These are phyloP conservation scores for Mortierella sp. DNA, from an alignment of 371 early-diverging fungal species.

Conservation along the genomic window DNA sequence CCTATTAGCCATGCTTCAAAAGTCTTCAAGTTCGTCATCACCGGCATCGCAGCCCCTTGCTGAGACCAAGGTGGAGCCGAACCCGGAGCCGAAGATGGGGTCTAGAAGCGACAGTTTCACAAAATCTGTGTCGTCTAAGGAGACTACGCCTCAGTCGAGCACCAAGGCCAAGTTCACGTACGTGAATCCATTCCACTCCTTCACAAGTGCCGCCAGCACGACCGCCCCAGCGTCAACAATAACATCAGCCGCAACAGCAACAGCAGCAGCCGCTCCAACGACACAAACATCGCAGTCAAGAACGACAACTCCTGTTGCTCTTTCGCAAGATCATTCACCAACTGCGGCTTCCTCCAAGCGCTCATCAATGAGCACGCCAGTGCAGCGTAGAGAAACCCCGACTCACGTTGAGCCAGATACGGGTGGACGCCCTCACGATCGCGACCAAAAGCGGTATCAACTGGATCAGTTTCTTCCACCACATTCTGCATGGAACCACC, in stretches of 20 bases:
- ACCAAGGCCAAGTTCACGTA: constrained; percentile 48
- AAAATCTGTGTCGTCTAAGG: constrained; percentile 30
- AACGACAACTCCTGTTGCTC: constrained; percentile 17
- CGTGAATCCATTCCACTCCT: constrained; percentile 53
- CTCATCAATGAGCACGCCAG: constrained; percentile 33
- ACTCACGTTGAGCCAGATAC: constrained; percentile 26
- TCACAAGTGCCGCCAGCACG: constrained; percentile 29
- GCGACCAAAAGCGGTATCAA: constrained; percentile 50
- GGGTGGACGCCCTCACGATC: constrained; percentile 26
- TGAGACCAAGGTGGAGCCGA: constrained; percentile 10
- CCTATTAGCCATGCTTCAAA: constrained; percentile 44
- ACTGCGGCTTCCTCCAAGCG: constrained; percentile 32
- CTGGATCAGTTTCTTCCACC: constrained; percentile 50
- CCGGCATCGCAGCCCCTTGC: constrained; percentile 15
- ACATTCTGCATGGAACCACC: constrained; percentile 54
- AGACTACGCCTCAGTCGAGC: constrained; percentile 30
- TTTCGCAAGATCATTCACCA: constrained; percentile 17
- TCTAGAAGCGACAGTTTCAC: background rate
- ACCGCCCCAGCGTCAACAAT: constrained; percentile 2
- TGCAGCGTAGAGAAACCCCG: constrained; percentile 36
- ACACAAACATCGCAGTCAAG: constrained; percentile 35
- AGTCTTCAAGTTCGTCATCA: constrained; percentile 32
- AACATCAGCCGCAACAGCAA: background rate
- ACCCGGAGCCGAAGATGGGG: constrained; percentile 11
- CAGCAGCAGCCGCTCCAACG: constrained; percentile 4